A percentile compares a stretch with the other conserved stretches of the same genome.
phyloP scores from a whole-genome alignment of 345 rosid genomes.

The Syzygium oleosum region DNA sequence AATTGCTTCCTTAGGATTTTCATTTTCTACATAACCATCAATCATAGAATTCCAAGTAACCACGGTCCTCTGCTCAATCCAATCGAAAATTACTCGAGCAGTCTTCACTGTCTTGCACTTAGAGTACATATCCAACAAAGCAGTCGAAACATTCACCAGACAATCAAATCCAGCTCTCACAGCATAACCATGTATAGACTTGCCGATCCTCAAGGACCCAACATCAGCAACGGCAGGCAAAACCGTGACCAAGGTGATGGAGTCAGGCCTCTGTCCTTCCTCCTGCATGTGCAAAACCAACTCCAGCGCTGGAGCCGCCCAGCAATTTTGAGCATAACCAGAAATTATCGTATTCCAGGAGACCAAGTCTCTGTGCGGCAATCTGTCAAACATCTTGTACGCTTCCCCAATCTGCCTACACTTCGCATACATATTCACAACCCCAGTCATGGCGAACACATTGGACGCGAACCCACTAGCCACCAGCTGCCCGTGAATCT shows the following conservation, averaged over 20 bases:
- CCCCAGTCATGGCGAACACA: slow-evolving; percentile 66
- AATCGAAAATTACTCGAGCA: slow-evolving; percentile 51
- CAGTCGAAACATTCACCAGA: slow-evolving; percentile 55
- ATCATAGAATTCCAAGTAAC: slow-evolving; percentile 94
- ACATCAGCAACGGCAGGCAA: slow-evolving; percentile 58
- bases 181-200: slow-evolving; percentile 57
- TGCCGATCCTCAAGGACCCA: slow-evolving; percentile 43
- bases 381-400: slow-evolving; percentile 71
- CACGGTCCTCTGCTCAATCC: slow-evolving; percentile 40
- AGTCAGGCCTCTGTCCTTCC: slow-evolving; percentile 58
- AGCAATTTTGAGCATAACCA: slow-evolving; percentile 69
- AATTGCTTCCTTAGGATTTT: slow-evolving; percentile 54
- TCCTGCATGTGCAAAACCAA: slow-evolving; percentile 50
- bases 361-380: slow-evolving; percentile 77
- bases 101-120: slow-evolving; percentile 44
- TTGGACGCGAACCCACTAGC: slow-evolving; percentile 48
- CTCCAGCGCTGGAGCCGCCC: slow-evolving; percentile 43
- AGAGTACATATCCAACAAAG: slow-evolving; percentile 70
- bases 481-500: slow-evolving; percentile 70
- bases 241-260: slow-evolving; percentile 57
- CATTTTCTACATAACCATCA: slow-evolving; percentile 65
- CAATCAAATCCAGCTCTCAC: slow-evolving; percentile 48
- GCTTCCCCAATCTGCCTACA: slow-evolving; percentile 57
- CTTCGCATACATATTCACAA: slow-evolving; percentile 59
- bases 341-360: slow-evolving; percentile 81